A percentile compares a stretch with the other conserved stretches of the same genome.
phyloP scores from a whole-genome alignment of 2,329 filamentous ascomycete species.

The Colletotrichum incanum region DNA sequence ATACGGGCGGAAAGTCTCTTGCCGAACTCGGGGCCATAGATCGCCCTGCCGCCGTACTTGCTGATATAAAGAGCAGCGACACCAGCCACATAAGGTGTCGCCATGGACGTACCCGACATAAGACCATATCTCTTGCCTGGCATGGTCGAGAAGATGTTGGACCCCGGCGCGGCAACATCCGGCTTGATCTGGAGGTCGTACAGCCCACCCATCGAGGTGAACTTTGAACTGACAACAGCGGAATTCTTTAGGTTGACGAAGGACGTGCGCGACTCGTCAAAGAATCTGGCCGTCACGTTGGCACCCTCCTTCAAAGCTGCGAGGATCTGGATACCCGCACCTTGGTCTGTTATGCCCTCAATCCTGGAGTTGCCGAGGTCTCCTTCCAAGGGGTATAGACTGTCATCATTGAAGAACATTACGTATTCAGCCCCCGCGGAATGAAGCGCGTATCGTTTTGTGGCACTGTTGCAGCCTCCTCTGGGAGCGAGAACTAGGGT shows the following conservation, averaged over 20 bases:
- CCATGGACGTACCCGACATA: constrained; percentile 71
- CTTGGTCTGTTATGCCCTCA: constrained; percentile 15
- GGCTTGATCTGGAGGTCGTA: constrained; percentile 68
- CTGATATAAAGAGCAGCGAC: constrained; percentile 64
- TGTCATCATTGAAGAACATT: constrained; percentile 56
- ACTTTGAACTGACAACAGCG: constrained; percentile 46
- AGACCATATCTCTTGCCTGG: constrained; percentile 60
- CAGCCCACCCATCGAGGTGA: constrained; percentile 67
- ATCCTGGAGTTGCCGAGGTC: neutral
- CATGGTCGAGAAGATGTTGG: constrained; percentile 66
- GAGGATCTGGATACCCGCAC: constrained; percentile 12
- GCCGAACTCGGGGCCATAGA: constrained; percentile 53
- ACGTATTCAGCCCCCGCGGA: constrained; percentile 58
- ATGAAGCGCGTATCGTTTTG: constrained; percentile 56
- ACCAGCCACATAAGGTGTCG: constrained; percentile 68
- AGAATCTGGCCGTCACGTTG: constrained; percentile 27
- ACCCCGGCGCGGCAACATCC: constrained; percentile 65
- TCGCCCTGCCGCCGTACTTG: constrained; percentile 57
- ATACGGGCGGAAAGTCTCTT: constrained; percentile 48
- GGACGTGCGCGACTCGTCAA: neutral
- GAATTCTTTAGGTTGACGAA: constrained; percentile 23
- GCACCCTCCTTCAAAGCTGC: constrained; percentile 14
- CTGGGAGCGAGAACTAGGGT: constrained; percentile 57
- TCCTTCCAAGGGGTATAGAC: constrained; percentile 29
- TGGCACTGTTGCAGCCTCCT: constrained; percentile 33